Base-by-base conservation (phyloP, 2,329 filamentous ascomycete species). In the Mariannaea sp. region DNA sequence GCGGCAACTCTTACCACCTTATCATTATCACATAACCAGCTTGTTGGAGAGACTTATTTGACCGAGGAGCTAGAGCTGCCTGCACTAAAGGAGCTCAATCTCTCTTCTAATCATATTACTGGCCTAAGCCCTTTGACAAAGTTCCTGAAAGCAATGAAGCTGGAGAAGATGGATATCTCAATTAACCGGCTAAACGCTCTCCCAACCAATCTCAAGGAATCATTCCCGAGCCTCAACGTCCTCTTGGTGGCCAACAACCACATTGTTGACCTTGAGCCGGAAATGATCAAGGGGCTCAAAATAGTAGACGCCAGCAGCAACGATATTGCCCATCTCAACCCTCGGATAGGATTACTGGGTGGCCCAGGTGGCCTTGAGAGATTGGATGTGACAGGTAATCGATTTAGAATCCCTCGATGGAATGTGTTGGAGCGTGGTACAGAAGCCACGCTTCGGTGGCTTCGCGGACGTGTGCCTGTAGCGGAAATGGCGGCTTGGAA, bases 361-460 rank as follows among this genome's bases (percentile, higher is more conserved):
- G 87, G 86, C 2, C 77, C 70, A 4, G 78, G 79, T 2, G 74
- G 85, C 64, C 58, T 84, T 74, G 75, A 88, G 78, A 71, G 82
- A 48, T 75, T 97, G 8, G 88, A 96, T 41, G 88, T 96, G 4
- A 83, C 83, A 22, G 92, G 92, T 0, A 97, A 97, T 69, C 81
- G 86, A 26, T 97, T 97, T 73, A 81, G 90, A 26, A 91, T 97
- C 26, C 93, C 93, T 0, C 84, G 89, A 51, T 92, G 88, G 76
- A 89, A 88, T 58, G 82, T 96, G 6, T 75, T 97, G 41, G 89
- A 93, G 55, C 89, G 91, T 57, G 93, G 93, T 1, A 97, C 92
- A 0, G 91, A 96, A 64, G 88, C 90, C 2, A 87, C 91, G 0
- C 75, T 97, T 60, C 80, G 85, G 43, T 96, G 91, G 88, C 72